Evolutionary conservation across 1,139 yeast genomes (phyloP), one percentile per base, ranked within the genome.

Genomic region (Maudiozyma humilis): DNA sequence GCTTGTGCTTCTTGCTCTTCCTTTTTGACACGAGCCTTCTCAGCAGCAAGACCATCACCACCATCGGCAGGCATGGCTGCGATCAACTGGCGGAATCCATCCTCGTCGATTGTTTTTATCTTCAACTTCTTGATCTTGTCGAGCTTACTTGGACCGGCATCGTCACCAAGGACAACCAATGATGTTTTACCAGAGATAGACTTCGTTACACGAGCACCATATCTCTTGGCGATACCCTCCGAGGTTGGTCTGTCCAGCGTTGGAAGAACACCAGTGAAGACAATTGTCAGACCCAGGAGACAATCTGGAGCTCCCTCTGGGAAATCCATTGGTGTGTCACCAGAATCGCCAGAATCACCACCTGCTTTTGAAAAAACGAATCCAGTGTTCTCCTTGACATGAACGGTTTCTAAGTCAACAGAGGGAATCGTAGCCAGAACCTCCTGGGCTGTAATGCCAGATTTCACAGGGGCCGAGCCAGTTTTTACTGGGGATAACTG

Each of bases 101-200:
- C 84, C 61, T 91, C 95, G 56, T 79, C 80, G 47, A 91, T 83
- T 23, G 94, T 86, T 62, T 89, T 89, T 44, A 86, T 76, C 10
- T 76, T 75, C 51, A 81, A 68, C 44, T 78, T 75, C 54, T 77
- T 81, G 55, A 93, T 91, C 57, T 82, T 86, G 53, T 79, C 78
- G 40, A 91, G 78, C 64, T 91, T 91, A n/a, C 88, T 79, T 1
- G 98, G 97, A 0, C 99, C 99, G 1, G 98, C 98, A 53, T 91
- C 96, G 42, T 77, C 87, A 5, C 99, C 99, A 27, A 93, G 71
- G 2, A 91, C 96, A 4, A 91, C 96, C 39, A 88, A 71, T 32
- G 87, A 78, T 0, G 98, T 93, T 57, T 82, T 85, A 17, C 87
- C 79, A 43, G 93, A 84, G 27, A 91, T 83, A 0, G 96, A 76